These are phyloP conservation scores for Gossypium thurberi DNA, from an alignment of 345 rosid genomes.

Conservation along the genomic window DNA sequence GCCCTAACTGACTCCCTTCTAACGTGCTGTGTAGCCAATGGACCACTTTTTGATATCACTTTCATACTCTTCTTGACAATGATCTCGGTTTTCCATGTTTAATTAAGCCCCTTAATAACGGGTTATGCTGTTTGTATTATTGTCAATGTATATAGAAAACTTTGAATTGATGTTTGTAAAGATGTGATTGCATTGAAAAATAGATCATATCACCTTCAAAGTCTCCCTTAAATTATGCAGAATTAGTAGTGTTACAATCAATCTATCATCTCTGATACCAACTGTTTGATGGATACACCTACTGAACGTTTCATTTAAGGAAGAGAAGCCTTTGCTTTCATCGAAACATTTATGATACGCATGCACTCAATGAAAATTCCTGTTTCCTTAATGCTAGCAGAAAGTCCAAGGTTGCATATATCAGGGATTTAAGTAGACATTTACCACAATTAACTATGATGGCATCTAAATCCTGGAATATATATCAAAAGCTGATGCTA, in stretches of 20 bases:
- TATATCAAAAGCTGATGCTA: not conserved
- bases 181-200: not conserved
- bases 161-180: not conserved
- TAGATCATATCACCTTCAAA: not conserved
- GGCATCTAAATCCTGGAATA: not conserved
- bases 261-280: not conserved
- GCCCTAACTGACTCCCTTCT: slow-evolving; percentile 13
- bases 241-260: not conserved
- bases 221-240: not conserved
- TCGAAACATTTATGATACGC: not conserved
- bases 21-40: slow-evolving; percentile 16
- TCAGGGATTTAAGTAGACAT: not conserved
- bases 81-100: not conserved
- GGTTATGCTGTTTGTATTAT: not conserved
- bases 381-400: not conserved
- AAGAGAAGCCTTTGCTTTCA: not conserved
- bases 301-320: not conserved
- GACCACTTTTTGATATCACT: slow-evolving; percentile 16
- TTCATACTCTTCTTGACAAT: not conserved
- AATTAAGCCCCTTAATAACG: not conserved
- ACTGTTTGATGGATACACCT: slow-evolving; percentile 7
- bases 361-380: not conserved
- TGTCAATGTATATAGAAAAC: not conserved
- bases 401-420: not conserved
- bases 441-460: no score